Percentiles rank a stretch among this genome's conserved stretches.
phyloP scores from a whole-genome alignment of 2,329 filamentous ascomycete genomes.

The Pseudogymnoascus sp. region DNA sequence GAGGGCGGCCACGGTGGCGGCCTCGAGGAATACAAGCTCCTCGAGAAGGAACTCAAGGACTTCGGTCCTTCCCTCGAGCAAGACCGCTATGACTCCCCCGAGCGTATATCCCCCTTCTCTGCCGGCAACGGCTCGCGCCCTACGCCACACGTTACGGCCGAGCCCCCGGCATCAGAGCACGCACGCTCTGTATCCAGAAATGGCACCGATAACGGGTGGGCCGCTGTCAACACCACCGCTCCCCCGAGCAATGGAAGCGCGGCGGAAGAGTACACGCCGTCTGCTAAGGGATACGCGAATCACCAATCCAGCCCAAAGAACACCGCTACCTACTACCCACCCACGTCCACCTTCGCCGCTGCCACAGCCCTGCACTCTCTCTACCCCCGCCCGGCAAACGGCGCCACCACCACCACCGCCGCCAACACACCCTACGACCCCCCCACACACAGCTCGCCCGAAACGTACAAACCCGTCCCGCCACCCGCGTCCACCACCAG shows the following conservation, averaged over 20 bases:
- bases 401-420: background rate
- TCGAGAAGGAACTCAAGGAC: slow-evolving; percentile 42
- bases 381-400: background rate
- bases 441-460: background rate
- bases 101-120: background rate
- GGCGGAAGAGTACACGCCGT: background rate
- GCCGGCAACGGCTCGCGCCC: background rate
- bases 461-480: background rate
- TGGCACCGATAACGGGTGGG: background rate
- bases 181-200: background rate
- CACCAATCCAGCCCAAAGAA: background rate
- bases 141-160: background rate
- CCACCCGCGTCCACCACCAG: background rate
- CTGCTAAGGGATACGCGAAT: background rate
- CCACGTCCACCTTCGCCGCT: background rate
- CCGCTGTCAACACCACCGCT: background rate
- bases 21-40: slow-evolving; percentile 45
- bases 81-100: background rate
- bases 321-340: background rate
- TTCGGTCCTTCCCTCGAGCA: slow-evolving; percentile 34
- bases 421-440: background rate
- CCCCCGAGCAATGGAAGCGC: background rate
- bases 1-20: slow-evolving; percentile 40
- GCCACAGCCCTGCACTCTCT: background rate
- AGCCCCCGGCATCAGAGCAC: background rate